Base-by-base conservation (phyloP, 306 rosid genomes). In the Prunus fruticosa region DNA sequence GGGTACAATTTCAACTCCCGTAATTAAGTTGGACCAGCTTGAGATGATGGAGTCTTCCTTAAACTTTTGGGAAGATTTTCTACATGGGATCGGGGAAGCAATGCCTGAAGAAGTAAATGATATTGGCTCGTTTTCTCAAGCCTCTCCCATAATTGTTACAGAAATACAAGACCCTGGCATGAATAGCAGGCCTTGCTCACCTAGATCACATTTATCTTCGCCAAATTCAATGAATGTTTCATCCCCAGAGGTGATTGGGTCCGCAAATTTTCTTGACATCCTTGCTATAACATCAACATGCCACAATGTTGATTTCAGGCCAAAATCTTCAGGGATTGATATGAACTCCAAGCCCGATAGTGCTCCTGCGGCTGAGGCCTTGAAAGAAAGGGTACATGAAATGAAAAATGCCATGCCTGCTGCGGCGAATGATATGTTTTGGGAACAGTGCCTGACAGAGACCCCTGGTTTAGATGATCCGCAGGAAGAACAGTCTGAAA, bases 391-490 rank as follows among this genome's bases (percentile, higher is more conserved):
- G 46, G 79, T 12, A 23, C 82, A 13, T 19, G 61, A 64, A 38
- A 13, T 27, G 50, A 11, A 30, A 28, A 60, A 13, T 1, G 61
- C 30, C 12, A 43, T 18, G 63, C 73, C 82, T 43, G 49, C 79
- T 19, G 57, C 43, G n/a, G 71, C 66, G 32, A 83, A 83, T 57
- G 83, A 83, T 65, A 62, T 74, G 46, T 83, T 83, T 66, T 83
- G 86, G 86, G 86, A 83, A 46, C 83, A 83, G 38, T 83, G 82
- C 77, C 58, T 83, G 54, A 83, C 86, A 25, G 86, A 83, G 76
- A 49, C 75, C 18, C 86, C 86, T 10, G 83, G 64, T 64, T 57
- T 78, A 32, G 70, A 60, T 18, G 77, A 74, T 28, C n/a, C 41
- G 1, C 67, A 47, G 32, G 73, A 71, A 80, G 67, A 18, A 8